Conservation (phyloP, 2,329 filamentous ascomycete species). For the Fusarium euwallaceae region DNA sequence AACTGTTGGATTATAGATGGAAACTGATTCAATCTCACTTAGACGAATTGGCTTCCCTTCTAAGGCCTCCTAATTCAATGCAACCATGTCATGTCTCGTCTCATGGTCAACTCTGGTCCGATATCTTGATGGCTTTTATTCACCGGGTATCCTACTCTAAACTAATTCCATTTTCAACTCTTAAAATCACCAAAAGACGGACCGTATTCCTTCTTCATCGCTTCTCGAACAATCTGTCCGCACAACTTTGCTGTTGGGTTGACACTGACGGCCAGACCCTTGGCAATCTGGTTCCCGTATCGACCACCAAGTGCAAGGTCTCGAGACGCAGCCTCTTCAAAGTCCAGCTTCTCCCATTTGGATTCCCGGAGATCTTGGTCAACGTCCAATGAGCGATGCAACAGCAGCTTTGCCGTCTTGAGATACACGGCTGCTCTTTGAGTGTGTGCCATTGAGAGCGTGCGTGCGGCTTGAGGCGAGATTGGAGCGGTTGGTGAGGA, state of each 20-base stretch:
- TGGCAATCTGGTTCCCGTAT: conserved; percentile 75
- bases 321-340: conserved; percentile 72
- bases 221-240: conserved; percentile 76
- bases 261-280: conserved; percentile 72
- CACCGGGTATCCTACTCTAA: conserved; percentile 18
- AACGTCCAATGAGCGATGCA: conserved; percentile 54
- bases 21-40: conserved; percentile 6
- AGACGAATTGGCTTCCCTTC: conserved; percentile 51
- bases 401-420: conserved; percentile 66
- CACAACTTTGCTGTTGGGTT: conserved; percentile 79
- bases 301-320: conserved; percentile 75
- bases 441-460: conserved; percentile 77
- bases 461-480: conserved; percentile 74
- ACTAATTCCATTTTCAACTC: conserved; percentile 20
- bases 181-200: conserved; percentile 60
- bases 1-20: not conserved
- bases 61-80: conserved; percentile 35
- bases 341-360: conserved; percentile 66
- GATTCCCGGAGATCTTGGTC: conserved; percentile 58
- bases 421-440: conserved; percentile 77
- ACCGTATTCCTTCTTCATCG: conserved; percentile 77
- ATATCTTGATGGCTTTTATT: conserved; percentile 4
- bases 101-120: not conserved
- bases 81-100: not conserved
- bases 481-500: conserved; percentile 63